Conservation (phyloP, 768 basidiomycete genomes). For the Daedaleopsis sinensis region DNA sequence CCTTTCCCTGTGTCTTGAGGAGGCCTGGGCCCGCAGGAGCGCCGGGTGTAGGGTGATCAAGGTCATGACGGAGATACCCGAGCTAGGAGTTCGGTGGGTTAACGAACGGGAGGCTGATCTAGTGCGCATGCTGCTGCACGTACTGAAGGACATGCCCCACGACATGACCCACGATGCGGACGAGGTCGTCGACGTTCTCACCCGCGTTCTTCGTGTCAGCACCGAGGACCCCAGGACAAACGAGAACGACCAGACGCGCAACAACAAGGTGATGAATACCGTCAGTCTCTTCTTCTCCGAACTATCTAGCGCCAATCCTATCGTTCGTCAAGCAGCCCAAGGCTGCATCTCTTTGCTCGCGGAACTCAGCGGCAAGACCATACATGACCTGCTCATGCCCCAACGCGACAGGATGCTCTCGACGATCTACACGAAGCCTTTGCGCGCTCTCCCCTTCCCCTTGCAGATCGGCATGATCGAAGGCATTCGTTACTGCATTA, state of each 20-base stretch:
- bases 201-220: slow-evolving; percentile 64
- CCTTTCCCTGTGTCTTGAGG: slow-evolving; percentile 86
- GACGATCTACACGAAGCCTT: slow-evolving; percentile 93
- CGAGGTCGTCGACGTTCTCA: slow-evolving; percentile 77
- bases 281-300: slow-evolving; percentile 88
- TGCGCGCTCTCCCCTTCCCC: slow-evolving; percentile 90
- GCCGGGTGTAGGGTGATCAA: slow-evolving; percentile 88
- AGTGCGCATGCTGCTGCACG: slow-evolving; percentile 85
- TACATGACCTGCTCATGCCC: slow-evolving; percentile 78
- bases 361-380: slow-evolving; percentile 67
- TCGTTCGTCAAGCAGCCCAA: slow-evolving; percentile 85
- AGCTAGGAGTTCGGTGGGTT: slow-evolving; percentile 78
- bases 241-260: slow-evolving; percentile 22
- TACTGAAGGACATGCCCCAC: slow-evolving; percentile 91
- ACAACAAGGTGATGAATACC: slow-evolving; percentile 64
- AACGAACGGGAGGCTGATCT: slow-evolving; percentile 88
- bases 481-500: slow-evolving; percentile 92
- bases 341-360: slow-evolving; percentile 79
- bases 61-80: slow-evolving; percentile 72
- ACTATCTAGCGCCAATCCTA: slow-evolving; percentile 81
- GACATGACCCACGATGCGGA: slow-evolving; percentile 85
- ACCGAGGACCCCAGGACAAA: slow-evolving; percentile 39
- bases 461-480: slow-evolving; percentile 99
- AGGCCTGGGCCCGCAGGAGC: slow-evolving; percentile 86
- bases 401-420: slow-evolving; percentile 88